These are phyloP conservation scores for Teunomyces cretensis DNA, from an alignment of 805 yeast genomes.

Conservation along the genomic window DNA sequence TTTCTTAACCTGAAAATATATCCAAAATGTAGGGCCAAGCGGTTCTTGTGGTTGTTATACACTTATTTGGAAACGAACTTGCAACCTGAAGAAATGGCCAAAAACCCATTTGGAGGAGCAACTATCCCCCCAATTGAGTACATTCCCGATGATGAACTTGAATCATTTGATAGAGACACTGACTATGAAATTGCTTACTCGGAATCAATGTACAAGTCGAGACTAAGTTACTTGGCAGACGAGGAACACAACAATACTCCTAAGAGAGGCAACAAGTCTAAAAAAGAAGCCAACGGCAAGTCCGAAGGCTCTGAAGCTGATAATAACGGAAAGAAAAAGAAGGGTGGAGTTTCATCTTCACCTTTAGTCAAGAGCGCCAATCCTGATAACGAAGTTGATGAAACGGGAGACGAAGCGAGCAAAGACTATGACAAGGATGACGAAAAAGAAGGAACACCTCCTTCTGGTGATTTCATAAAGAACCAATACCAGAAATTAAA, in stretches of 20 bases:
- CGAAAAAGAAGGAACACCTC: slow-evolving; percentile 5
- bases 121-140: slow-evolving; percentile 32
- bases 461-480: slow-evolving; percentile 3
- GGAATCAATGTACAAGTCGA: slow-evolving; percentile 44
- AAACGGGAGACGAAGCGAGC: slow-evolving; percentile 5
- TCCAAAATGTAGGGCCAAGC: slow-evolving; percentile 64
- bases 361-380: neutral
- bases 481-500: neutral
- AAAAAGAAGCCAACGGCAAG: slow-evolving; percentile 15
- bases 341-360: neutral
- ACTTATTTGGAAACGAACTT: slow-evolving; percentile 75
- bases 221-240: slow-evolving; percentile 40
- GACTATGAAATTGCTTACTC: slow-evolving; percentile 49
- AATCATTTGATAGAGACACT: slow-evolving; percentile 46
- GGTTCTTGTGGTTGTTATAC: slow-evolving; percentile 83
- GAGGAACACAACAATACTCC: slow-evolving; percentile 36
- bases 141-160: slow-evolving; percentile 25
- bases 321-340: neutral
- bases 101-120: slow-evolving; percentile 57
- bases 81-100: slow-evolving; percentile 45
- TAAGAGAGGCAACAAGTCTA: slow-evolving; percentile 31
- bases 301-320: slow-evolving; percentile 1
- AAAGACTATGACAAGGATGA: slow-evolving; percentile 11
- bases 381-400: slow-evolving; percentile 1
- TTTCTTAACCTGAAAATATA: slow-evolving; percentile 61